These are phyloP conservation scores for Cystobasidium sp. DNA, from an alignment of 1,284 basidiomycete genomes.

Conservation along the genomic window DNA sequence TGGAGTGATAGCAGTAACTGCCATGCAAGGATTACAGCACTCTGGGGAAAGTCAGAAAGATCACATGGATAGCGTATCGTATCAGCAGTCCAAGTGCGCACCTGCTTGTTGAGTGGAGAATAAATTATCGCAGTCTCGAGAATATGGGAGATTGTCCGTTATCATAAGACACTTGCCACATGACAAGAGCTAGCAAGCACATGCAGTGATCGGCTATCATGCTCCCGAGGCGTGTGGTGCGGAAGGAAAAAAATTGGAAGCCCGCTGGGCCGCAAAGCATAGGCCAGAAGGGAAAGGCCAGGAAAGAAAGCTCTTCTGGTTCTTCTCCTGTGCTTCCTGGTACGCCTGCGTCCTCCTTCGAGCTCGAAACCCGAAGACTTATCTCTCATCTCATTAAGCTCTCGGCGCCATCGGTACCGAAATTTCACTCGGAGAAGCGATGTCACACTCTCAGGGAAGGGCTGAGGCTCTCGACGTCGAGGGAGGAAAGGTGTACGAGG, in stretches of 20 bases:
- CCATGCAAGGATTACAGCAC: no score
- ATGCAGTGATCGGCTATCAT: constrained; percentile 24
- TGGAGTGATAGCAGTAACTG: no score
- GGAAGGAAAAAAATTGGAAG: constrained; percentile 25
- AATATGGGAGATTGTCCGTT: background rate
- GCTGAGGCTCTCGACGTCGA: constrained; percentile 27
- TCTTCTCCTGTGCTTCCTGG: constrained; percentile 8
- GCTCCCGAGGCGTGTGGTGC: constrained; percentile 8
- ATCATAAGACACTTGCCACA: constrained; percentile 13
- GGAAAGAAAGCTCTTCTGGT: background rate
- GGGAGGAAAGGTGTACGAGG: constrained; percentile 26
- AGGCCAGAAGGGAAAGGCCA: background rate
- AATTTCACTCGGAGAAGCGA: background rate
- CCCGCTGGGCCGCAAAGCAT: background rate
- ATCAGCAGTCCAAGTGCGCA: background rate
- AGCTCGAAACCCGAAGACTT: background rate
- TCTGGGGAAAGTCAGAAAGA: no score
- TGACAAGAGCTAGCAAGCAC: constrained; percentile 1
- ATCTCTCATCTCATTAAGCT: background rate
- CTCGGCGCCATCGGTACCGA: background rate
- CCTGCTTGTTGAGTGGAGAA: background rate
- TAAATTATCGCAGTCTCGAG: background rate
- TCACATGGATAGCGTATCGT: no score
- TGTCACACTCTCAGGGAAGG: constrained; percentile 10
- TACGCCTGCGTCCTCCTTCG: background rate